These are phyloP conservation scores for Talaromyces sp. DNA, from an alignment of 2,329 filamentous ascomycete species.

Conservation along the genomic window DNA sequence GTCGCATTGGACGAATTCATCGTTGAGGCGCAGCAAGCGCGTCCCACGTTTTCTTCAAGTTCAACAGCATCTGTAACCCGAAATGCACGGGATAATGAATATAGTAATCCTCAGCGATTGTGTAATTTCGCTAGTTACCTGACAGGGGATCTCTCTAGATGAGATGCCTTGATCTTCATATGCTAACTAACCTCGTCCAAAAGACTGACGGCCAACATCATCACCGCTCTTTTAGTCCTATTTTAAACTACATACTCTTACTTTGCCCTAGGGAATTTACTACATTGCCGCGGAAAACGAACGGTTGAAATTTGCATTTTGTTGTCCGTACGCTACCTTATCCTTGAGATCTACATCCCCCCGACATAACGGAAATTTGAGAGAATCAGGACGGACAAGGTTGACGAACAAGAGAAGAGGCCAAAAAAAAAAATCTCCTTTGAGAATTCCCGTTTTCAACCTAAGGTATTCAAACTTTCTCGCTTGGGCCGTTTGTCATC, in stretches of 20 bases:
- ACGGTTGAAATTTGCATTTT: not conserved
- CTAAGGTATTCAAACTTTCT: not conserved
- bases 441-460: not conserved
- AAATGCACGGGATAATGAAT: not conserved
- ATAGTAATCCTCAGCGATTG: not conserved
- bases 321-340: too few relatives aligned
- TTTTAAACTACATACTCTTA: not conserved
- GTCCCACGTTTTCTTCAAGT: not conserved
- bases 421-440: too few relatives aligned
- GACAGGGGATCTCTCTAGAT: too few relatives aligned
- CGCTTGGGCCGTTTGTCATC: not conserved
- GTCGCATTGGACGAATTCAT: not conserved
- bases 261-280: not conserved
- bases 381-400: not conserved
- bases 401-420: not conserved
- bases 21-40: not conserved
- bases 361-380: not conserved
- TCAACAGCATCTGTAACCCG: not conserved
- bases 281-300: not conserved
- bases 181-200: not conserved
- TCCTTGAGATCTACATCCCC: not conserved
- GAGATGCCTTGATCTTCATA: not conserved
- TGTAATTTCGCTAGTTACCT: not conserved
- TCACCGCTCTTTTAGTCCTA: slow-evolving; percentile 7
- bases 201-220: not conserved